Conservation (phyloP, 192 early-diverging fungal genomes). For the Entomortierella chlamydospora region DNA sequence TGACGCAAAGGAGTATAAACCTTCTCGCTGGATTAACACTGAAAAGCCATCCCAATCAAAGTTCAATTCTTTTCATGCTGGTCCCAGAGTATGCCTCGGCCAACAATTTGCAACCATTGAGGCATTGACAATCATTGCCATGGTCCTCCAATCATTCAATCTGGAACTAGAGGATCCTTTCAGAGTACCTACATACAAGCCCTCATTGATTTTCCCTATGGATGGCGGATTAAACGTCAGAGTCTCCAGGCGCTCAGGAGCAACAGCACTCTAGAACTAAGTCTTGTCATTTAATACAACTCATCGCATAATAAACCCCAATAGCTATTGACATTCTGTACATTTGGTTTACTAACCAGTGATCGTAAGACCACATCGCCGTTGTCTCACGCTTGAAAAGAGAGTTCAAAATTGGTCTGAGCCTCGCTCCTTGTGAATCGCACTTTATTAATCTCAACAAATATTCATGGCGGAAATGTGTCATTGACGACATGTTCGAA, state of each 20-base stretch:
- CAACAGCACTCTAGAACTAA: background rate
- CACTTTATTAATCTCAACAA: too few species aligned
- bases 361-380: too few species aligned
- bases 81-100: constrained; percentile 11
- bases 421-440: too few species aligned
- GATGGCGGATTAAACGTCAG: background rate
- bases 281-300: too few species aligned
- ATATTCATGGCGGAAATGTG: too few species aligned
- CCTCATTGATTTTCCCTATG: constrained; percentile 4
- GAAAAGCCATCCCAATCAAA: constrained; percentile 13
- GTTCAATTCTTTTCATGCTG: constrained; percentile 7
- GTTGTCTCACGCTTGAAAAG: too few species aligned
- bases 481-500: too few species aligned
- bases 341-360: too few species aligned
- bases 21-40: constrained; percentile 56
- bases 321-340: too few species aligned
- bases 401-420: too few species aligned
- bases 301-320: too few species aligned
- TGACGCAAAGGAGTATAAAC: constrained; percentile 68
- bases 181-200: constrained; percentile 8
- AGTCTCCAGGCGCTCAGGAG: constrained; percentile 1
- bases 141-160: constrained; percentile 16
- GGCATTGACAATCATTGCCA: constrained; percentile 1
- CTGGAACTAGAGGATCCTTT: constrained; percentile 7
- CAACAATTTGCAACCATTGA: constrained; percentile 17